A percentile compares a stretch with the other conserved stretches of the same genome.
These are phyloP conservation scores for Arabidopsis thaliana DNA, from an alignment of 345 rosid genomes.

Conservation along the genomic window DNA sequence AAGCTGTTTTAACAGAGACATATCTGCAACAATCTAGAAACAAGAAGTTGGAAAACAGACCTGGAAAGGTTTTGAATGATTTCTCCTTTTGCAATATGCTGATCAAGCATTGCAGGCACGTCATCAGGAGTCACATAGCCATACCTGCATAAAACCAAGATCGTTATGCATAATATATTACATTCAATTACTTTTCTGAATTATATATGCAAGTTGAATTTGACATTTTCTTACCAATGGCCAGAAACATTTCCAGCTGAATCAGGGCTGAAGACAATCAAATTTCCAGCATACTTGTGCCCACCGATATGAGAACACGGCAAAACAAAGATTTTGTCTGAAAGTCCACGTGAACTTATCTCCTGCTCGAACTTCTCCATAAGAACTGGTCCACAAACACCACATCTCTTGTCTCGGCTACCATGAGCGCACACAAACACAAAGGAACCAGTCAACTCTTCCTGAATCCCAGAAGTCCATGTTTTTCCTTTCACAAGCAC, in stretches of 20 bases:
- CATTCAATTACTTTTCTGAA: background rate
- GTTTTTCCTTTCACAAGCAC: slow-evolving; percentile 81
- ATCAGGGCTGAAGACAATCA: slow-evolving; percentile 75
- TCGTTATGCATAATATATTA: slow-evolving; percentile 1
- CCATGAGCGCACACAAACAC: slow-evolving; percentile 94
- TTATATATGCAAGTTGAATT: background rate
- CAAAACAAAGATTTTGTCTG: slow-evolving; percentile 61
- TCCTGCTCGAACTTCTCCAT: slow-evolving; percentile 75
- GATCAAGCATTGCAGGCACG: slow-evolving; percentile 84
- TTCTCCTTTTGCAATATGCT: slow-evolving; percentile 81
- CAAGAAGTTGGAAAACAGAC: slow-evolving; percentile 48
- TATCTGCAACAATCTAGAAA: slow-evolving; percentile 22
- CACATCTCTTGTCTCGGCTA: slow-evolving; percentile 91
- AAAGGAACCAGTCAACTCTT: slow-evolving; percentile 66
- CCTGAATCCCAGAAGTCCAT: slow-evolving; percentile 72
- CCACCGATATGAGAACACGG: slow-evolving; percentile 96
- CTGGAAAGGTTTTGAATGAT: slow-evolving; percentile 80
- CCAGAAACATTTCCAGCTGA: slow-evolving; percentile 67
- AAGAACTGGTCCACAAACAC: slow-evolving; percentile 93
- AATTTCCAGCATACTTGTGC: slow-evolving; percentile 96
- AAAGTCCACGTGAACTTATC: slow-evolving; percentile 65
- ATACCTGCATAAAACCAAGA: slow-evolving; percentile 62
- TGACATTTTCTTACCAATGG: slow-evolving; percentile 64
- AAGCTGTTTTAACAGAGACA: background rate
- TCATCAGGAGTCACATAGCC: slow-evolving; percentile 95